A percentile compares a stretch with the other conserved stretches of the same genome.
phyloP scores from a whole-genome alignment of 495 filamentous ascomycete genomes.

The Penicillium samsonianum region DNA sequence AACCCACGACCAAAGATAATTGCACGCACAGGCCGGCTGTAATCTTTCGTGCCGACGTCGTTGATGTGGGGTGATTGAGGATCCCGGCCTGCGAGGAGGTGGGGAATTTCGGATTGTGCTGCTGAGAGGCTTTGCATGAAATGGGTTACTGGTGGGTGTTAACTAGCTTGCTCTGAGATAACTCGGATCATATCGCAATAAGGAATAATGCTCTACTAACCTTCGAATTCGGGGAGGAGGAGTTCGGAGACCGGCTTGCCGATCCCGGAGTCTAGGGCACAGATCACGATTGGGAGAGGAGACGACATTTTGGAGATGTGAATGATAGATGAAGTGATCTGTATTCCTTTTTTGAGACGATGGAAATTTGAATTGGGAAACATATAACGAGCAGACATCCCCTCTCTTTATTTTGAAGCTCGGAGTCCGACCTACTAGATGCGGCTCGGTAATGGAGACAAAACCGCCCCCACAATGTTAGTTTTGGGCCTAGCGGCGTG shows the following conservation, averaged over 20 bases:
- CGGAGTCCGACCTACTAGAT: constrained; percentile 7
- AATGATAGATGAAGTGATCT: background rate
- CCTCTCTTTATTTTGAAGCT: constrained; percentile 3
- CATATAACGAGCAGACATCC: background rate
- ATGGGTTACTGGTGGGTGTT: constrained; percentile 27
- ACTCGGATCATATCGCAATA: background rate
- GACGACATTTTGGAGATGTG: constrained; percentile 14
- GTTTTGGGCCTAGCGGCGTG: too few species aligned
- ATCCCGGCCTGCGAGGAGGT: constrained; percentile 30
- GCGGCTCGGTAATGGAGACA: background rate
- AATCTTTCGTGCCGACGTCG: constrained; percentile 34
- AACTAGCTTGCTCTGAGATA: background rate
- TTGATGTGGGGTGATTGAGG: constrained; percentile 22
- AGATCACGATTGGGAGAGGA: constrained; percentile 23
- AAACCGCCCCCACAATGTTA: background rate
- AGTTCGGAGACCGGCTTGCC: constrained; percentile 29
- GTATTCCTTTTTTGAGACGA: background rate
- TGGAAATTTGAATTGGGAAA: background rate
- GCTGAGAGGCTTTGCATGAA: constrained; percentile 28
- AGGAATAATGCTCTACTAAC: constrained; percentile 14
- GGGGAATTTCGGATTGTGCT: constrained; percentile 28
- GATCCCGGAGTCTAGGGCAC: constrained; percentile 26
- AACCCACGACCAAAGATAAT: constrained; percentile 38
- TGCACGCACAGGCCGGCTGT: constrained; percentile 29
- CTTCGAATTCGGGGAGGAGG: constrained; percentile 34